phyloP scores from a whole-genome alignment of 306 rosid species.

The Trifolium repens region DNA sequence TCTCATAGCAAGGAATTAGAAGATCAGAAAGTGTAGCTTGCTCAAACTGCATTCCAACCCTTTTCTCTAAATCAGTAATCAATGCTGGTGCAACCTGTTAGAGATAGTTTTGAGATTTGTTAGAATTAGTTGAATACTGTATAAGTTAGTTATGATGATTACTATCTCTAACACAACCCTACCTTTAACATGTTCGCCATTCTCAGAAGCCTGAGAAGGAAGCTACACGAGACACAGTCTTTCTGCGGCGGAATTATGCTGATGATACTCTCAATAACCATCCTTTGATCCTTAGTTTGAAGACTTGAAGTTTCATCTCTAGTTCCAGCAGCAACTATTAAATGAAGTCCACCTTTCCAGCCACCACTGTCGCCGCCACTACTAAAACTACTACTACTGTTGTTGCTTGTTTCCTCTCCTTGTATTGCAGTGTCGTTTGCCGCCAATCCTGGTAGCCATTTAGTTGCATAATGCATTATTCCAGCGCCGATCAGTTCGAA shows the following conservation, averaged over 20 bases:
- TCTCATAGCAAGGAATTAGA: constrained; percentile 68
- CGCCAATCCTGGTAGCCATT: constrained; percentile 84
- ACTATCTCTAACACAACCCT: neutral
- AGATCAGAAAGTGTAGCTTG: constrained; percentile 90
- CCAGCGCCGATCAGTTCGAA: constrained; percentile 84
- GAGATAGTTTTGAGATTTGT: neutral
- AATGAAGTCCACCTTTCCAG: constrained; percentile 81
- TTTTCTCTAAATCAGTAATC: constrained; percentile 85
- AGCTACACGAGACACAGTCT: constrained; percentile 92
- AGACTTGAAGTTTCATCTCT: constrained; percentile 61
- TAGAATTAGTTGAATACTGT: neutral
- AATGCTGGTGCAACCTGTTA: constrained; percentile 74
- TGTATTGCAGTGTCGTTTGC: constrained; percentile 42
- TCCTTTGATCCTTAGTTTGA: constrained; percentile 82
- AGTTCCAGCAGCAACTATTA: constrained; percentile 67
- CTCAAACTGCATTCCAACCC: constrained; percentile 98
- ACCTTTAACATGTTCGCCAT: constrained; percentile 83
- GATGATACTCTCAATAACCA: constrained; percentile 91
- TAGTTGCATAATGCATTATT: constrained; percentile 75
- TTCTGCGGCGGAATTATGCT: constrained; percentile 96
- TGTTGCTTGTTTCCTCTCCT: constrained; percentile 69
- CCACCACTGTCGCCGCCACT: constrained; percentile 45
- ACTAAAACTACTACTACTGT: constrained; percentile 48
- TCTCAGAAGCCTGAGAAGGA: constrained; percentile 84
- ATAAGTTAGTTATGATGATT: neutral